A percentile compares a stretch with the other conserved stretches of the same genome.
Evolutionary conservation across 352 stramenopile genomes (phyloP).

Genomic region (Phytophthora tubulina): DNA sequence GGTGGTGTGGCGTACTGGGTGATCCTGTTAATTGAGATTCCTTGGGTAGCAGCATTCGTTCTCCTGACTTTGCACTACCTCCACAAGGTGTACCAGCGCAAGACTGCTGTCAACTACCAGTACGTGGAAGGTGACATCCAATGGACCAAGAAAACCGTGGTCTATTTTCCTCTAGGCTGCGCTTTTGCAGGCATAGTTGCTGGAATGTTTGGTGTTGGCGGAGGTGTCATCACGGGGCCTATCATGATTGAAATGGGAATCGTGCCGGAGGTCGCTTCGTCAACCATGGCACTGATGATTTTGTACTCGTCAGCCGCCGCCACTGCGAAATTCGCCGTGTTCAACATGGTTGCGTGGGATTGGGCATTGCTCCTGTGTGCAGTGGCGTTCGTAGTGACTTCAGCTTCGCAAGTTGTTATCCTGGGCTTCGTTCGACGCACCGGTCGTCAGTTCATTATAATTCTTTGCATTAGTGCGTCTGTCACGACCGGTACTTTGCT

Average conservation of each 20-base stretch:
- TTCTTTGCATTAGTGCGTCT: slow-evolving; percentile 58
- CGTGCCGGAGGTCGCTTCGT: slow-evolving; percentile 56
- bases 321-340: slow-evolving; percentile 57
- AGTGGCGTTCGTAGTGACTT: slow-evolving; percentile 59
- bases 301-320: slow-evolving; percentile 58
- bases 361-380: slow-evolving; percentile 45
- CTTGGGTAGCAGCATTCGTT: slow-evolving; percentile 59
- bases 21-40: slow-evolving; percentile 54
- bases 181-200: slow-evolving; percentile 53
- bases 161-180: slow-evolving; percentile 50
- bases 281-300: slow-evolving; percentile 60
- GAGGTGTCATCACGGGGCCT: slow-evolving; percentile 63
- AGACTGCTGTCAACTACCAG: slow-evolving; percentile 44
- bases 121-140: slow-evolving; percentile 49
- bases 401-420: slow-evolving; percentile 59
- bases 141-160: slow-evolving; percentile 46
- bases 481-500: slow-evolving; percentile 47
- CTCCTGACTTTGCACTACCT: slow-evolving; percentile 34
- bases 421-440: slow-evolving; percentile 54
- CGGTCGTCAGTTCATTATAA: slow-evolving; percentile 59
- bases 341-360: slow-evolving; percentile 60
- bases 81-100: slow-evolving; percentile 44
- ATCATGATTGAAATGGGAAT: slow-evolving; percentile 72
- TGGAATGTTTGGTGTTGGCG: slow-evolving; percentile 61
- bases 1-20: slow-evolving; percentile 58